These are phyloP conservation scores for Ogataea trehalophila DNA, from an alignment of 805 yeast genomes.

Conservation along the genomic window DNA sequence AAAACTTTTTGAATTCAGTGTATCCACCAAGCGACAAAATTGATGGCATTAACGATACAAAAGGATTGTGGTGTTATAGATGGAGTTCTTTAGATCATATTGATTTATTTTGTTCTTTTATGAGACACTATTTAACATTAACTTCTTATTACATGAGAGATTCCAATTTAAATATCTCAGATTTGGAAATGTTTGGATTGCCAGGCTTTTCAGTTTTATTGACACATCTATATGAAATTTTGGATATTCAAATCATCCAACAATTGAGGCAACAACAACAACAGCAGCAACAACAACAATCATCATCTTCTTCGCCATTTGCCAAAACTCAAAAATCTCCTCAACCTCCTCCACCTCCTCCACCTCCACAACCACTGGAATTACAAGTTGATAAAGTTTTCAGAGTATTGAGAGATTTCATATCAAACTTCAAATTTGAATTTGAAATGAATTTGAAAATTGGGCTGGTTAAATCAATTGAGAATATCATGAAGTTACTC, in stretches of 20 bases:
- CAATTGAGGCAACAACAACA: slow-evolving; percentile 7
- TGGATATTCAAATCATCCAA: slow-evolving; percentile 22
- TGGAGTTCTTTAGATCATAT: slow-evolving; percentile 52
- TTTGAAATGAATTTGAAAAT: slow-evolving; percentile 22
- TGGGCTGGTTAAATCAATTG: slow-evolving; percentile 21
- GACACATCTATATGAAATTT: slow-evolving; percentile 41
- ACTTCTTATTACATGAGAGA: slow-evolving; percentile 19
- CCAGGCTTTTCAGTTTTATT: slow-evolving; percentile 46
- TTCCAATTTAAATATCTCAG: slow-evolving; percentile 7
- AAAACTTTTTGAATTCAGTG: slow-evolving; percentile 32
- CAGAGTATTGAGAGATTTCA: slow-evolving; percentile 33
- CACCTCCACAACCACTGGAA: slow-evolving; percentile 9
- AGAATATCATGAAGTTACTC: slow-evolving; percentile 20
- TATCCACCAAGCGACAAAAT: slow-evolving; percentile 34
- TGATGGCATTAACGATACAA: slow-evolving; percentile 50
- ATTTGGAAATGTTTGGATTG: slow-evolving; percentile 18
- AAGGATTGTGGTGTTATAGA: slow-evolving; percentile 56
- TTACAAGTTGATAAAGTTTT: slow-evolving; percentile 29
- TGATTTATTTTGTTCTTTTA: slow-evolving; percentile 55
- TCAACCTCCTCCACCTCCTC: slow-evolving; percentile 8
- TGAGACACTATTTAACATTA: slow-evolving; percentile 49
- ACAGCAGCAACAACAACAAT: neutral
- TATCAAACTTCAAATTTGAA: slow-evolving; percentile 26
- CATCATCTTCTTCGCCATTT: neutral
- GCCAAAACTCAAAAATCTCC: neutral